Base-by-base conservation (phyloP, 495 filamentous ascomycete genomes). In the Xylaria curta region DNA sequence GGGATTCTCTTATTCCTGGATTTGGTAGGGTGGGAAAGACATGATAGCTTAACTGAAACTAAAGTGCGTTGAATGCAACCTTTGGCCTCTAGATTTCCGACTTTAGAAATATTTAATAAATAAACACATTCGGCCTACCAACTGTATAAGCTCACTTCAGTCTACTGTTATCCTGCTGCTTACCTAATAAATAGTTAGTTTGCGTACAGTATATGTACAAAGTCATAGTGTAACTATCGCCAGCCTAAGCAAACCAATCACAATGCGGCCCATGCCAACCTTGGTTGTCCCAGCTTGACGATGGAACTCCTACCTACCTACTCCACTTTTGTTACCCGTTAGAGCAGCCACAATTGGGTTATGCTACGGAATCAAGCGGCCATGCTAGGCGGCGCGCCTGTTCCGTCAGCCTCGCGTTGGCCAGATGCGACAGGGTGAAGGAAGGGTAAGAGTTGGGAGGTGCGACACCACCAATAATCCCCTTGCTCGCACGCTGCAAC, bases 391-490 rank as follows among this genome's bases (percentile, higher is more conserved):
- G 24, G 31, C 53, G 68, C 60, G 46, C 68, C 47, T 33, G 38
- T 70, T 24, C 21, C 44, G 68, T 64, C 60, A 70, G 68, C 68
- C 68, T 70, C 51, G 60, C 47, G 59, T 26, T 9, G 36, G 49
- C 60, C 60, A 63, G 60, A 42, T 63, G 38, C 65, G 58, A 60
- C 58, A 31, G 65, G 49, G 47, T 31, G 65, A 56, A 44, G 65
- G 36, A 67, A 44, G 28, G 63, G 21, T 15, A 15, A 53, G 24
- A 46, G 19, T 53, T 51, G 63, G 63, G 46, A 66, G 26, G 63
- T 38, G 46, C 46, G 46, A 66, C 31, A 66, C 59, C 60, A 44
- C 36, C 60, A 44, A 63, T 63, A n/a, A n/a, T n/a, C 17, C 19
- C 59, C 60, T 5, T 42, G 31, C 12, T 12, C 28, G 17, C 19